These are phyloP conservation scores for Patellaria atrata DNA, from an alignment of 495 filamentous ascomycete species.

Conservation along the genomic window DNA sequence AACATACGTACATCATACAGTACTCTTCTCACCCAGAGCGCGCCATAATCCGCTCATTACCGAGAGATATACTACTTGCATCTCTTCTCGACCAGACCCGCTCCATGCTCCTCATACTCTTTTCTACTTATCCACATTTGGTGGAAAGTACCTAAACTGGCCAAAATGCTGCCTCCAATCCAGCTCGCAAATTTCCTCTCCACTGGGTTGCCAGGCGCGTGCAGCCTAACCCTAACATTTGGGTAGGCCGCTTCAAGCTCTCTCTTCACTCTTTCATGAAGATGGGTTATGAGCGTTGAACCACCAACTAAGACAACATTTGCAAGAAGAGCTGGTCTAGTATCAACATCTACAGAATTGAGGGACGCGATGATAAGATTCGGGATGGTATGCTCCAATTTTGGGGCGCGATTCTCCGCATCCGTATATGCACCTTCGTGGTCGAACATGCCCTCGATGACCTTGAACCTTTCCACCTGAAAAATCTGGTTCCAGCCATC, in stretches of 20 bases:
- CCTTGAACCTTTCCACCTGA: constrained; percentile 66
- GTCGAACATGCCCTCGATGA: constrained; percentile 81
- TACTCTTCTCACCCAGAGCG: too few species aligned
- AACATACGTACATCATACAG: too few species aligned
- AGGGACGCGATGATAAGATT: constrained; percentile 66
- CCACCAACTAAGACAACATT: constrained; percentile 93
- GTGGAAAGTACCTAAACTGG: constrained; percentile 95
- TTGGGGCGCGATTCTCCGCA: constrained; percentile 34
- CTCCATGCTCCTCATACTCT: constrained; percentile 68
- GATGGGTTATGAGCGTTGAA: constrained; percentile 68
- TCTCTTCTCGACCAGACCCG: constrained; percentile 59
- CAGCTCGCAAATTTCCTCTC: constrained; percentile 85
- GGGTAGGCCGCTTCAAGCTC: constrained; percentile 71
- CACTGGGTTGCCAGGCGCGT: constrained; percentile 66
- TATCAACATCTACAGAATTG: constrained; percentile 69
- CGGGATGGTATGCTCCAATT: constrained; percentile 60
- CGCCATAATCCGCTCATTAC: background rate
- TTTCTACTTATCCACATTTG: constrained; percentile 93
- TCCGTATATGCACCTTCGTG: constrained; percentile 44
- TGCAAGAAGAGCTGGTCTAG: constrained; percentile 62
- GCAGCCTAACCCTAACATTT: constrained; percentile 65
- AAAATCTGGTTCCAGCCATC: constrained; percentile 93
- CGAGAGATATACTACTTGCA: constrained; percentile 55
- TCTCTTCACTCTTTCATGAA: constrained; percentile 74
- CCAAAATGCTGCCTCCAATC: constrained; percentile 94